Evolutionary conservation across 306 rosid genomes (phyloP).

Genomic region (Cucurbita ficifolia): DNA sequence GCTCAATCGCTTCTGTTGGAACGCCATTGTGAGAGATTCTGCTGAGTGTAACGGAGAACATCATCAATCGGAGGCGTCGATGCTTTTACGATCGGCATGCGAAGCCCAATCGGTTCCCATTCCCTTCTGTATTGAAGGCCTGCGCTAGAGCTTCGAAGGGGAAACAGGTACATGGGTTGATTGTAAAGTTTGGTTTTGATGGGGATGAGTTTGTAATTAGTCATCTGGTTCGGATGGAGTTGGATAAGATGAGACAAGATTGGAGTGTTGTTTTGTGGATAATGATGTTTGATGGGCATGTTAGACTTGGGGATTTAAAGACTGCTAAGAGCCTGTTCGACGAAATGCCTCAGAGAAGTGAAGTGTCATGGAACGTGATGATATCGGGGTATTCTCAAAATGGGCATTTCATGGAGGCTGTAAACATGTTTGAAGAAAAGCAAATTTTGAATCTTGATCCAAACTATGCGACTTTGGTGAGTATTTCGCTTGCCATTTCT

Average conservation of each 20-base stretch:
- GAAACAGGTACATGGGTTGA: conserved; percentile 58
- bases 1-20: conserved; percentile 61
- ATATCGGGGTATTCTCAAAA: conserved; percentile 63
- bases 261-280: conserved; percentile 60
- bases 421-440: conserved; percentile 47
- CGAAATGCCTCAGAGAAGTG: conserved; percentile 49
- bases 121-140: conserved; percentile 63
- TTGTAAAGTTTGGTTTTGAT: conserved; percentile 37
- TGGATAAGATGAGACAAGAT: conserved; percentile 29
- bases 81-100: conserved; percentile 33
- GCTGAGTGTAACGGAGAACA: conserved; percentile 28
- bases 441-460: conserved; percentile 30
- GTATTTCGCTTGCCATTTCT: conserved; percentile 57
- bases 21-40: conserved; percentile 51
- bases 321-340: conserved; percentile 41
- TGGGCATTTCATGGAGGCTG: conserved; percentile 39
- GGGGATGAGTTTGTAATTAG: conserved; percentile 47
- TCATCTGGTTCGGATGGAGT: conserved; percentile 38
- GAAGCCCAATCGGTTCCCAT: conserved; percentile 46
- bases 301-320: conserved; percentile 34
- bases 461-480: conserved; percentile 58
- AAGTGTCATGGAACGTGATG: conserved; percentile 66
- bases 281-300: conserved; percentile 48
- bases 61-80: conserved; percentile 21
- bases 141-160: conserved; percentile 45